phyloP scores from a whole-genome alignment of 169 alveolate genomes.

The Cryptosporidium sp. region DNA sequence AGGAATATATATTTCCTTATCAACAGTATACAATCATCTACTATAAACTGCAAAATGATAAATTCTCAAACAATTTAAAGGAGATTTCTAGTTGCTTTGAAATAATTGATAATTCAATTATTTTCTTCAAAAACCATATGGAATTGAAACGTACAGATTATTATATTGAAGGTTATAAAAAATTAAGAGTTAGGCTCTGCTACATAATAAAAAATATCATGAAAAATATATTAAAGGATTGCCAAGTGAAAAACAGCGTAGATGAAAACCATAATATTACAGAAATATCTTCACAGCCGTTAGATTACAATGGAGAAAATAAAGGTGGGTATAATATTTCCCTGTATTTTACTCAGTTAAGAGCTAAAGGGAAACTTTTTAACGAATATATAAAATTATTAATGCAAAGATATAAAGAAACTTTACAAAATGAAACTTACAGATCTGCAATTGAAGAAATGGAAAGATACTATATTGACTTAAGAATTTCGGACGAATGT shows the following conservation, averaged over 20 bases:
- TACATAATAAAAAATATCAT: conserved; percentile 7
- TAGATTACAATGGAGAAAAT: neutral
- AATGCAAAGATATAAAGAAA: conserved; percentile 30
- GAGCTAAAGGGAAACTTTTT: conserved; percentile 34
- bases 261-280: conserved; percentile 6
- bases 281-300: neutral
- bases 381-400: conserved; percentile 32
- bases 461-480: conserved; percentile 41
- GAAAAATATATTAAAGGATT: conserved; percentile 23
- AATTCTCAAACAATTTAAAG: conserved; percentile 13
- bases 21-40: conserved; percentile 54
- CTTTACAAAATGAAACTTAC: conserved; percentile 46
- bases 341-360: conserved; percentile 41
- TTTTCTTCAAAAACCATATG: conserved; percentile 32
- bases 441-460: conserved; percentile 39
- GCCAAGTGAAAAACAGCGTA: neutral
- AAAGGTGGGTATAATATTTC: conserved; percentile 38
- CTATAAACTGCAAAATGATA: conserved; percentile 56
- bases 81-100: conserved; percentile 37
- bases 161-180: conserved; percentile 47
- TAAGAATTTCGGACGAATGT: conserved; percentile 23
- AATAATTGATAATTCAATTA: conserved; percentile 48
- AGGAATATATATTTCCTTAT: conserved; percentile 70
- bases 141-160: conserved; percentile 28
- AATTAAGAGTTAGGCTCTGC: conserved; percentile 49